Evolutionary conservation across 176 grass and related monocot species (phyloP).

Genomic region (Eragrostis curvula): DNA sequence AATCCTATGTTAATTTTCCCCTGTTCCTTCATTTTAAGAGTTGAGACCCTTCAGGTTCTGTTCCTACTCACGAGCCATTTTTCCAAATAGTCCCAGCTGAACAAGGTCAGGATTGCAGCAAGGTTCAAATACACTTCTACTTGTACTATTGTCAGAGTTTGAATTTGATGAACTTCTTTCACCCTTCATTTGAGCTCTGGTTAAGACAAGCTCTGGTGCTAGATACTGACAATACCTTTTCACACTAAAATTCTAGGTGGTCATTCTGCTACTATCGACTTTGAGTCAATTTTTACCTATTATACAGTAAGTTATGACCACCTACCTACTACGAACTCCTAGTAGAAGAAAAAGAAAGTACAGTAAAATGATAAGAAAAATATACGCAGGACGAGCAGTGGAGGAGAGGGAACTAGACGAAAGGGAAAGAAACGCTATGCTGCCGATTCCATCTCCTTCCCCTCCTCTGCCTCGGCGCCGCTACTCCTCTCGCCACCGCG

Average conservation of each 20-base stretch:
- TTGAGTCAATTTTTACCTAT: background rate
- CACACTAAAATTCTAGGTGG: background rate
- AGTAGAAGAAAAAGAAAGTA: background rate
- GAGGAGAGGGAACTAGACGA: background rate
- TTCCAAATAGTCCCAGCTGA: background rate
- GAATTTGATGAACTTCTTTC: background rate
- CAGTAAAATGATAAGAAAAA: too few relatives aligned
- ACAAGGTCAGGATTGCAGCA: background rate
- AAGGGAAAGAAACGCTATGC: constrained; percentile 32
- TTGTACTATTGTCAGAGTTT: background rate
- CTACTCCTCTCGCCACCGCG: constrained; percentile 16
- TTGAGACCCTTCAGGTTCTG: background rate
- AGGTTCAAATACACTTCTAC: background rate
- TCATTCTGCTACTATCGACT: background rate
- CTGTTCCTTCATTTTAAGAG: too few relatives aligned
- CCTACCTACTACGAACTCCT: background rate
- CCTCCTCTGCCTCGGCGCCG: constrained; percentile 20
- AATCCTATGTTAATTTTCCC: too few relatives aligned
- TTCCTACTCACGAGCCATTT: background rate
- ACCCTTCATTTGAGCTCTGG: background rate
- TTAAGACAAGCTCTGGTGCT: background rate
- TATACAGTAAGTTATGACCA: background rate
- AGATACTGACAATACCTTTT: background rate
- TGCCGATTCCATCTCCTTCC: constrained; percentile 46
- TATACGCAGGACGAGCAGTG: background rate